Evolutionary conservation across 1,139 yeast genomes (phyloP).

Genomic region (Kodamaea arcana): DNA sequence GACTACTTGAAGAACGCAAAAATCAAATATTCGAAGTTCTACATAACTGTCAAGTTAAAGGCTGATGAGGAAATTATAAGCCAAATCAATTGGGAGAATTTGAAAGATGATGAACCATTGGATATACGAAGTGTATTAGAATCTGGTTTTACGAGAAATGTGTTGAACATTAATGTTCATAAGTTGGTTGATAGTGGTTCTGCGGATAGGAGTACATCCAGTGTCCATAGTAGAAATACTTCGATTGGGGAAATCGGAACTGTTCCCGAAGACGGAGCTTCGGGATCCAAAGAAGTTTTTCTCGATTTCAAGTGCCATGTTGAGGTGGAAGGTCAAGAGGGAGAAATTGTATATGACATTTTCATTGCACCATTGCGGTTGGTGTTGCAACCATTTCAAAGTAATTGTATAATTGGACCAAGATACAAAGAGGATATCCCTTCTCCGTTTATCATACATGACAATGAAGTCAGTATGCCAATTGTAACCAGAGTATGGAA

Average conservation of each 20-base stretch:
- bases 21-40: constrained; percentile 19
- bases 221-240: constrained; percentile 7
- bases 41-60: constrained; percentile 20
- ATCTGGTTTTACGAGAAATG: constrained; percentile 11
- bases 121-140: constrained; percentile 16
- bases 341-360: constrained; percentile 26
- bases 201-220: too few relatives aligned
- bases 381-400: constrained; percentile 32
- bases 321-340: constrained; percentile 16
- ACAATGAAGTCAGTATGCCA: constrained; percentile 30
- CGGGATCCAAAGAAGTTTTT: constrained; percentile 10
- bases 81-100: constrained; percentile 31
- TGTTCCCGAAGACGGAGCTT: constrained; percentile 2
- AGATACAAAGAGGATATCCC: constrained; percentile 38
- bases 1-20: constrained; percentile 15
- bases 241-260: too few relatives aligned
- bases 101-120: constrained; percentile 42
- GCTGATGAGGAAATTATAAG: constrained; percentile 17
- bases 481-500: constrained; percentile 47
- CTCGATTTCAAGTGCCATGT: constrained; percentile 26
- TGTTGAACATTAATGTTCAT: constrained; percentile 27
- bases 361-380: constrained; percentile 28
- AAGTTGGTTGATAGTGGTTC: constrained; percentile 13
- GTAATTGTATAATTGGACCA: constrained; percentile 36
- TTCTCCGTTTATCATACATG: constrained; percentile 30